Evolutionary conservation across 768 basidiomycete species (phyloP).

Genomic region (Mycena olivaceomarginata): DNA sequence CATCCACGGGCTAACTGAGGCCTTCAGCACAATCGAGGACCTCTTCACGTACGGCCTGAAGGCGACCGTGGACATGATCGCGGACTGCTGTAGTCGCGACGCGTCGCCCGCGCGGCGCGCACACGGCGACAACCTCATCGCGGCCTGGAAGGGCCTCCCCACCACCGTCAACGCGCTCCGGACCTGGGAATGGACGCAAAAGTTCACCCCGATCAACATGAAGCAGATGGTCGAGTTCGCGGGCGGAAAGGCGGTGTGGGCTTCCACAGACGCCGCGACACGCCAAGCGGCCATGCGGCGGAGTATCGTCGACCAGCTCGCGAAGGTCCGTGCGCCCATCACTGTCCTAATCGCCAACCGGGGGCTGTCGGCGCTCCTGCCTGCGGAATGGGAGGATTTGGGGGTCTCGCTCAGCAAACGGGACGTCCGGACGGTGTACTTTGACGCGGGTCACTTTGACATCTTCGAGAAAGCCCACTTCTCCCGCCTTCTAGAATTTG

Average conservation of each 20-base stretch:
- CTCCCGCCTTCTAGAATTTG: slow-evolving; percentile 30
- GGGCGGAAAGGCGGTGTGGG: slow-evolving; percentile 17
- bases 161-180: slow-evolving; percentile 27
- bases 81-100: slow-evolving; percentile 34
- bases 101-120: slow-evolving; percentile 19
- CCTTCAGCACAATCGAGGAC: slow-evolving; percentile 27
- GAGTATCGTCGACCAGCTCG: background rate
- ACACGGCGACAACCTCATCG: slow-evolving; percentile 31
- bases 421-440: slow-evolving; percentile 13
- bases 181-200: slow-evolving; percentile 36
- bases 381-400: slow-evolving; percentile 13
- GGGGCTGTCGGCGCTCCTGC: slow-evolving; percentile 24
- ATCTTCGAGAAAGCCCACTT: slow-evolving; percentile 35
- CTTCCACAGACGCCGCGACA: background rate
- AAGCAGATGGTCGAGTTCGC: slow-evolving; percentile 28
- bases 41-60: background rate
- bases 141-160: slow-evolving; percentile 29
- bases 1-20: slow-evolving; percentile 22
- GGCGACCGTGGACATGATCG: slow-evolving; percentile 32
- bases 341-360: slow-evolving; percentile 21
- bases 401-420: slow-evolving; percentile 12
- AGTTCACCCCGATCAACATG: slow-evolving; percentile 14
- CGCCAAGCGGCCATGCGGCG: too few species aligned
- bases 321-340: background rate
- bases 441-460: slow-evolving; percentile 31